These are phyloP conservation scores for Platanthera zijinensis DNA, from an alignment of 106 monocot species.

Conservation along the genomic window DNA sequence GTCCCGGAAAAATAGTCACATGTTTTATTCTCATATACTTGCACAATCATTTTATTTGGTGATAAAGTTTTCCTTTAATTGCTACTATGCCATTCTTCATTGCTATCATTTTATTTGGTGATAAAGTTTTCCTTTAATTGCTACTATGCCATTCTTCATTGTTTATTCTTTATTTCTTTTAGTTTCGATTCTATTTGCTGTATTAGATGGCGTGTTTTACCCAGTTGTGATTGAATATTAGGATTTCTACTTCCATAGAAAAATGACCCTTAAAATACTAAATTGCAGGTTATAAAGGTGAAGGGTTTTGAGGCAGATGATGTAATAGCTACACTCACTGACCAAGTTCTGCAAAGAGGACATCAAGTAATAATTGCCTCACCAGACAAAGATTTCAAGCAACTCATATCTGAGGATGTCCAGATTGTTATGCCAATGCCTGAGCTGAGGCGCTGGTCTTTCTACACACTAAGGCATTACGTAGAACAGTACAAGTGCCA, in stretches of 20 bases:
- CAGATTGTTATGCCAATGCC: slow-evolving; percentile 94
- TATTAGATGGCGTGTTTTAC: neutral
- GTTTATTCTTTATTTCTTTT: neutral
- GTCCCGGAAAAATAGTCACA: no score
- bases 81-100: no score
- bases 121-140: neutral
- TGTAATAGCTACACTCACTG: slow-evolving; percentile 73
- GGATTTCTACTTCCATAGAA: neutral
- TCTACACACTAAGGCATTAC: slow-evolving; percentile 84
- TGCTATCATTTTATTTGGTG: no score
- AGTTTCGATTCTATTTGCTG: neutral
- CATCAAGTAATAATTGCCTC: slow-evolving; percentile 79
- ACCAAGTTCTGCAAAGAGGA: slow-evolving; percentile 70
- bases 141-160: neutral
- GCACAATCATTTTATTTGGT: no score
- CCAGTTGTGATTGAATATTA: neutral
- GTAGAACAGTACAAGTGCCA: slow-evolving; percentile 68
- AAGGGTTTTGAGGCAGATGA: slow-evolving; percentile 95
- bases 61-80: no score
- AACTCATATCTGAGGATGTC: slow-evolving; percentile 77
- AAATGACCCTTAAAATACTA: slow-evolving; percentile 3
- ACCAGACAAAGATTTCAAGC: slow-evolving; percentile 99
- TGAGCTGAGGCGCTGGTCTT: slow-evolving; percentile 84
- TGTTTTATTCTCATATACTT: no score
- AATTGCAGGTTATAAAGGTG: slow-evolving; percentile 73